Base-by-base conservation (phyloP, 2,329 filamentous ascomycete genomes). In the Madurella fahalii region DNA sequence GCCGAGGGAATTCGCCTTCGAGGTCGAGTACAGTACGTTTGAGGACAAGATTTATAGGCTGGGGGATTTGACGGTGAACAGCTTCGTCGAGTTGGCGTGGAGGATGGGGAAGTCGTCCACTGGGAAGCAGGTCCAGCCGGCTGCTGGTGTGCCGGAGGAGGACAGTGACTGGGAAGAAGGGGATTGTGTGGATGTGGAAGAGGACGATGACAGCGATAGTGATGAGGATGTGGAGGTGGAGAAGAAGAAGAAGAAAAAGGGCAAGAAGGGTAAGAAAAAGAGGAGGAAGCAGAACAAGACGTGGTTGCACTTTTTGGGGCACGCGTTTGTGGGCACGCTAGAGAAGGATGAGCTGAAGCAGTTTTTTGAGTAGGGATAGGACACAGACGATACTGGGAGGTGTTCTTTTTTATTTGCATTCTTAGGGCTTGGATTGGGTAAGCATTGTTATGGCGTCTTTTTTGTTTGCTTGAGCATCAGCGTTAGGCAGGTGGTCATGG, bases 1-100 rank as follows among this genome's bases (percentile, higher is more conserved):
- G 60, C 82, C 86, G 3, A 81, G 76, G 42, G 72, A 81, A 34
- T 90, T 96, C 69, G 68, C 77, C 15, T 97, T 83, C 66, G 80
- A 95, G 67, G 76, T 95, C 47, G 90, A 96, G 69, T 99, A 99
- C 69, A 85, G 85, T 68, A 97, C 92, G 0, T 86, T 83, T 52
- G 80, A 85, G 18, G 91, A 97, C 68, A 73, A 83, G 54, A 70
- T 86, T 1, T 96, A 92, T 68, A 80, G 82, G 57, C 71, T 96
- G 63, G 77, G 82, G 42, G 93, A 97, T 70, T 73, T 99, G 69
- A 97, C 93, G 0, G 88, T 96, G 50, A 79, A 82, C 58, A 95
- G 84, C 67, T 88, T 88, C 67, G 74, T 97, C 43, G 80, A 88
- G 57, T 78, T 97, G 46, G 94, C 94, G 11, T 82, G 86, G 59